These are phyloP conservation scores for Colletotrichum sp. DNA, from an alignment of 2,329 filamentous ascomycete genomes.

Conservation along the genomic window DNA sequence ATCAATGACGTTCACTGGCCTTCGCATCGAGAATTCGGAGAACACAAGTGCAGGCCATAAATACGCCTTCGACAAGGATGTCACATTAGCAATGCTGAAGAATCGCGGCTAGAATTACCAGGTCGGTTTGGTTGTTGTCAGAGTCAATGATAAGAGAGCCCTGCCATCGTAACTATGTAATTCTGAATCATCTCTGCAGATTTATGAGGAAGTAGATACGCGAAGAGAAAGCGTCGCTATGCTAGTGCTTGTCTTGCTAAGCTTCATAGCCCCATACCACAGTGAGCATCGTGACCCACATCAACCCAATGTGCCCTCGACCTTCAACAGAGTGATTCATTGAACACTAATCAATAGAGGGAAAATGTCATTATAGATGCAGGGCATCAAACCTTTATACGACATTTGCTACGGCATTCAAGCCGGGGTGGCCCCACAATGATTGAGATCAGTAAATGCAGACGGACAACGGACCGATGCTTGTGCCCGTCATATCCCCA, in stretches of 20 bases:
- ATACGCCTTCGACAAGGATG: background rate
- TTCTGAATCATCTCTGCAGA: background rate
- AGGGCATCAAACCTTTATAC: background rate
- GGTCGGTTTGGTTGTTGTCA: background rate
- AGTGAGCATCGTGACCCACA: background rate
- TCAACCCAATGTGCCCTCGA: rapidly evolving
- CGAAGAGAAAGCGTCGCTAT: background rate
- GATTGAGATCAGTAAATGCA: too few species aligned
- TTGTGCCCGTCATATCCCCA: background rate
- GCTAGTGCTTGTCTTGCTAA: background rate
- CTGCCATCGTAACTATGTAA: rapidly evolving
- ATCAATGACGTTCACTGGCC: background rate
- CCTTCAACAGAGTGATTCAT: background rate
- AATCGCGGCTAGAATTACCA: background rate
- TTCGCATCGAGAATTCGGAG: background rate
- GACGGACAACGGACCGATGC: background rate
- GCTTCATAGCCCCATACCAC: background rate
- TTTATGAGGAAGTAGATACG: background rate
- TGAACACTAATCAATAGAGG: rapidly evolving
- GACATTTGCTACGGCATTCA: background rate
- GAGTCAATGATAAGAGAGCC: background rate
- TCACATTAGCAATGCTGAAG: background rate
- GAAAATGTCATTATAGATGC: rapidly evolving
- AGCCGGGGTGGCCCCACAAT: background rate
- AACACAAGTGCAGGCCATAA: background rate